Evolutionary conservation across 2,329 filamentous ascomycete genomes (phyloP), one percentile per base, ranked within the genome.

Genomic region (Colletotrichum sp.): DNA sequence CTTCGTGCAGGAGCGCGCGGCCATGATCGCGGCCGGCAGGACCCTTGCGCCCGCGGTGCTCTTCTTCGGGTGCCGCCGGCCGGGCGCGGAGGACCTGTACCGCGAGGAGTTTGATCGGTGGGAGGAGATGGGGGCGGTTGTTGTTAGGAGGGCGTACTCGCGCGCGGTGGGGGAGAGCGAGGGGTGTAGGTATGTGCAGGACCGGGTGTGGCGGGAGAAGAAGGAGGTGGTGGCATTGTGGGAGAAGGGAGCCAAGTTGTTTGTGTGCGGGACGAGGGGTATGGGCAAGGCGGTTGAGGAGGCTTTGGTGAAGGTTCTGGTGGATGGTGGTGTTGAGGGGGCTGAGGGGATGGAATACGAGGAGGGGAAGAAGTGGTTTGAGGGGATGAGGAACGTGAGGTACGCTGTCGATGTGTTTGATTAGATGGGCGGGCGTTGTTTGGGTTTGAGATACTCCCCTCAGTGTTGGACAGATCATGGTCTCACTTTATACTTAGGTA

Each of bases 401-500:
- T 92, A 89, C 76, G 87, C 89, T 18, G 89, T 87, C 5, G 90
- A 92, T 82, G 90, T 92, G 16, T 92, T 92, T 84, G 88, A 90
- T 76, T 90, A 54, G 38, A 24, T 21, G 15, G 31, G 27, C 21
- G 7, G 12, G 6, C 3, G 27, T 24, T 12, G 33, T 58, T 36
- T 51, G n/a, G 43, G 7, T 21, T 51, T 21, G n/a, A 51, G 43
- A 51, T 51, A 51, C n/a, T 51, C 43, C 6, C 43, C 43, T 51
- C 43, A 24, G 43, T n/a, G 12, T 51, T 13, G n/a, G n/a, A 21
- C 13, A 47, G 43, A 21, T 47, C 43, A 3, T n/a, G 11, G n/a
- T 47, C 11, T 21, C 43, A 3, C n/a, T n/a, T n/a, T n/a, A n/a
- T n/a, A n/a, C n/a, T 21, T 5, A 13, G 12, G 2, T 51, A 13